Evolutionary conservation across 164 flowering plant species (phyloP).

Genomic region (Magnolia changhungtana): DNA sequence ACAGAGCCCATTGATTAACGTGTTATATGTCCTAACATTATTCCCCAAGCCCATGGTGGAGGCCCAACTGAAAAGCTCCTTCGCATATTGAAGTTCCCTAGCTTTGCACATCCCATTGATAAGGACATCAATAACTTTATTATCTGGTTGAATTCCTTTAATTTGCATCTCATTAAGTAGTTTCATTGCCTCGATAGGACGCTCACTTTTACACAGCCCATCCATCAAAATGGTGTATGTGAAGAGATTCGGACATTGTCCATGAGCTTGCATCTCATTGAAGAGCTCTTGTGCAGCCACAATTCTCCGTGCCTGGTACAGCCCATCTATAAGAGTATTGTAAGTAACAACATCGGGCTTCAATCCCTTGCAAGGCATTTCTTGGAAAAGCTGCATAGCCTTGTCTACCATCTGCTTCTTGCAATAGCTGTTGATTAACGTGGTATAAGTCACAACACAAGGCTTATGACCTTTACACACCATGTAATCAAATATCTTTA

Average conservation of each 20-base stretch:
- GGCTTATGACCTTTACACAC: neutral
- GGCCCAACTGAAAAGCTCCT: slow-evolving; percentile 30
- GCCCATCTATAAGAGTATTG: slow-evolving; percentile 36
- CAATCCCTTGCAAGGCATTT: slow-evolving; percentile 13
- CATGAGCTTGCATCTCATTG: slow-evolving; percentile 34
- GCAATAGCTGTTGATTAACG: neutral
- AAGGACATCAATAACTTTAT: slow-evolving; percentile 27
- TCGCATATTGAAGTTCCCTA: slow-evolving; percentile 36
- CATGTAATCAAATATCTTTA: neutral
- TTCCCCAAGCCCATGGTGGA: neutral
- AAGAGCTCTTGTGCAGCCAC: slow-evolving; percentile 33
- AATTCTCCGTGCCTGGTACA: slow-evolving; percentile 35
- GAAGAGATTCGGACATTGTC: slow-evolving; percentile 10
- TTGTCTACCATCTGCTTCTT: neutral
- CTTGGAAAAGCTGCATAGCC: slow-evolving; percentile 5
- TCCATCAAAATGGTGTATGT: slow-evolving; percentile 36
- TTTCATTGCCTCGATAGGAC: slow-evolving; percentile 35
- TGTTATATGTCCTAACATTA: slow-evolving; percentile 1
- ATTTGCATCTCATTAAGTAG: slow-evolving; percentile 24
- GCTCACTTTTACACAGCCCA: slow-evolving; percentile 46
- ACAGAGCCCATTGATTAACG: slow-evolving; percentile 2
- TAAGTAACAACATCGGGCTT: slow-evolving; percentile 37
- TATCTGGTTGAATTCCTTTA: slow-evolving; percentile 11
- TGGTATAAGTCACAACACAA: neutral
- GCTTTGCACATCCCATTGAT: slow-evolving; percentile 28